phyloP scores from a whole-genome alignment of 176 grass and related monocot species.

The Oryza nivara region DNA sequence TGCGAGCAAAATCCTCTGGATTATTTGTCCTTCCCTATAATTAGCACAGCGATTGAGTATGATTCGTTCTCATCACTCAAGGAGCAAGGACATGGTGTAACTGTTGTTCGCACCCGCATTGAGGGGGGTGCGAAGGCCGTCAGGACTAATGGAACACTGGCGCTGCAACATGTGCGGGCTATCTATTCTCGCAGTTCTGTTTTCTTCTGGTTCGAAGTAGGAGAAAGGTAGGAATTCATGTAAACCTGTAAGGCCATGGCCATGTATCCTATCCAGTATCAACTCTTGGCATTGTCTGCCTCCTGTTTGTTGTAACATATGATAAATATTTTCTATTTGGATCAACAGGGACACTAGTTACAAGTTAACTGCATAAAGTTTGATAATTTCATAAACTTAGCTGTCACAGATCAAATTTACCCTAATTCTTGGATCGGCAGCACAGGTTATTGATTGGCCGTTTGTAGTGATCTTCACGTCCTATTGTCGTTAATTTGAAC shows the following conservation, averaged over 20 bases:
- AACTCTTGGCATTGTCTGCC: background rate
- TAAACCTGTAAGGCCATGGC: conserved; percentile 8
- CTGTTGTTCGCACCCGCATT: conserved; percentile 81
- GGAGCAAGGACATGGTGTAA: conserved; percentile 65
- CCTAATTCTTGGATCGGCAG: background rate
- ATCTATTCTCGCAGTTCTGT: conserved; percentile 84
- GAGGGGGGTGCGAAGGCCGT: conserved; percentile 90
- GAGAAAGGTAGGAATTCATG: conserved; percentile 38
- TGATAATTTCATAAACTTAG: background rate
- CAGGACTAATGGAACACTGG: conserved; percentile 70
- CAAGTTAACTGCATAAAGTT: background rate
- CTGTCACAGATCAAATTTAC: background rate
- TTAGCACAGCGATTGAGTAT: conserved; percentile 63
- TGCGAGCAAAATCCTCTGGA: conserved; percentile 94
- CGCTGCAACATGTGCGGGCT: conserved; percentile 74
- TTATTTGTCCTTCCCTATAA: conserved; percentile 92
- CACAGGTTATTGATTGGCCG: conserved; percentile 13
- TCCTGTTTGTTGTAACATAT: conserved; percentile 28
- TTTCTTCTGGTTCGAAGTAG: conserved; percentile 98
- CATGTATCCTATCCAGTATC: background rate
- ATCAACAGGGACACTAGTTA: background rate
- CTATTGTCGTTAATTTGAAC: conserved; percentile 24
- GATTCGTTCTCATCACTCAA: conserved; percentile 32
- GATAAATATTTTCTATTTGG: conserved; percentile 1
- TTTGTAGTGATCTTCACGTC: background rate